These are phyloP conservation scores for Sporothrix luriei DNA, from an alignment of 2,329 filamentous ascomycete genomes.

Conservation along the genomic window DNA sequence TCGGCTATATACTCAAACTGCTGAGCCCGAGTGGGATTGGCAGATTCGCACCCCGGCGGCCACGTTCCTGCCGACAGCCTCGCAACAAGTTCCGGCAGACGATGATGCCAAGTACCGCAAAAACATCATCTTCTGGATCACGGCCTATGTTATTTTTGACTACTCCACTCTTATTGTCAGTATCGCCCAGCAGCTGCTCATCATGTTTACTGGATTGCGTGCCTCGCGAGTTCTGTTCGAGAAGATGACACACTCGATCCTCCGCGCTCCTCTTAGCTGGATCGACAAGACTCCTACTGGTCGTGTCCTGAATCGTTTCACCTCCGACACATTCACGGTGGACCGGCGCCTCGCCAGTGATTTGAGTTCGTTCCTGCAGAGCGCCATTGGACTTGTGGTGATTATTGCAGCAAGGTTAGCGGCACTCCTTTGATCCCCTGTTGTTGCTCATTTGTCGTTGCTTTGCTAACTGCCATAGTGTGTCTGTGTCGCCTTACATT, in stretches of 20 bases:
- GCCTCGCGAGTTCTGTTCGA: conserved; percentile 43
- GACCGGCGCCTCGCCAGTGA: conserved; percentile 44
- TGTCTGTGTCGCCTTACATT: conserved; percentile 44
- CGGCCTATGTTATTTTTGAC: conserved; percentile 41
- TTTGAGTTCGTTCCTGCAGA: conserved; percentile 40
- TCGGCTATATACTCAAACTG: conserved; percentile 31
- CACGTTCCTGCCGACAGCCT: neutral
- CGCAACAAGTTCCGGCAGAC: neutral
- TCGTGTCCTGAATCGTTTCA: conserved; percentile 50
- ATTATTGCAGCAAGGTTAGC: conserved; percentile 45
- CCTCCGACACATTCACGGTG: conserved; percentile 46
- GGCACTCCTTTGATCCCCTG: neutral
- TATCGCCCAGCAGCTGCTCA: conserved; percentile 38
- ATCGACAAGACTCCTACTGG: conserved; percentile 48
- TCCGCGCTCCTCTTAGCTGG: conserved; percentile 48
- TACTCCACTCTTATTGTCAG: conserved; percentile 36
- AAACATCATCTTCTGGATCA: conserved; percentile 40
- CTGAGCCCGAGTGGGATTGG: conserved; percentile 30
- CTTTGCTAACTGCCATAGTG: conserved; percentile 30
- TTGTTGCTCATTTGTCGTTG: neutral
- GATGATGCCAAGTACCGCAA: conserved; percentile 33
- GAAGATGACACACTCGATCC: conserved; percentile 44
- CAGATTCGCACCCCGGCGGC: neutral
- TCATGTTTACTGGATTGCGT: conserved; percentile 42
- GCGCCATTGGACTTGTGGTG: conserved; percentile 42